phyloP scores from a whole-genome alignment of 129 eudicot species.

The Chrysanthemum seticuspe region DNA sequence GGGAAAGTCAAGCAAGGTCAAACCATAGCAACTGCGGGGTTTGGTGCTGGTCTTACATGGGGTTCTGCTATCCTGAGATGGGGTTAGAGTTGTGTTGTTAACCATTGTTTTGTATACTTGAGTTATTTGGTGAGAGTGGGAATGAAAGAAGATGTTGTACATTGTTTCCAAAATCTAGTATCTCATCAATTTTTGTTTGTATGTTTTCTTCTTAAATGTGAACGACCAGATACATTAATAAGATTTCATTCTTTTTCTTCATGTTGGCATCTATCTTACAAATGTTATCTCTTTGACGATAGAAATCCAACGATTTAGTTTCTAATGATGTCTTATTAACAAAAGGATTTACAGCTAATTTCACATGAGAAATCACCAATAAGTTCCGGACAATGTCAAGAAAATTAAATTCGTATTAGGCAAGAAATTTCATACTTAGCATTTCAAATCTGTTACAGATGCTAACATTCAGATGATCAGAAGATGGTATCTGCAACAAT shows the following conservation, averaged over 20 bases:
- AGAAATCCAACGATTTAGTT: neutral
- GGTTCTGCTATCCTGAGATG: constrained; percentile 92
- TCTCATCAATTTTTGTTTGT: constrained; percentile 26
- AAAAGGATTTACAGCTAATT: neutral
- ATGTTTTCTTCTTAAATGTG: constrained; percentile 30
- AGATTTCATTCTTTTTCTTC: constrained; percentile 28
- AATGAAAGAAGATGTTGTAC: constrained; percentile 35
- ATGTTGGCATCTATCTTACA: constrained; percentile 2
- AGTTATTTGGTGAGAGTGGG: constrained; percentile 31
- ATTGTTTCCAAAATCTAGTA: constrained; percentile 27
- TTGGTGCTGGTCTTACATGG: constrained; percentile 98
- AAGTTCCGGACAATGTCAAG: neutral
- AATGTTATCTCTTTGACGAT: neutral
- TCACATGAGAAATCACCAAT: neutral
- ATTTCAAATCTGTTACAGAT: too few species aligned
- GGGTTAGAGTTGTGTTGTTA: constrained; percentile 45
- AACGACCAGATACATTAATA: constrained; percentile 28
- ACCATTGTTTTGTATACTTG: constrained; percentile 25
- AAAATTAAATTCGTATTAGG: neutral
- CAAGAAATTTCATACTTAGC: too few species aligned
- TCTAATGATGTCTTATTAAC: neutral
- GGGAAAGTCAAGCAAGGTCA: constrained; percentile 89
- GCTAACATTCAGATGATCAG: neutral
- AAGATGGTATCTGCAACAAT: neutral
- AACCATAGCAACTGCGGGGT: constrained; percentile 88